Conservation (phyloP, 768 basidiomycete genomes). For the Phaeotremella skinneri region DNA sequence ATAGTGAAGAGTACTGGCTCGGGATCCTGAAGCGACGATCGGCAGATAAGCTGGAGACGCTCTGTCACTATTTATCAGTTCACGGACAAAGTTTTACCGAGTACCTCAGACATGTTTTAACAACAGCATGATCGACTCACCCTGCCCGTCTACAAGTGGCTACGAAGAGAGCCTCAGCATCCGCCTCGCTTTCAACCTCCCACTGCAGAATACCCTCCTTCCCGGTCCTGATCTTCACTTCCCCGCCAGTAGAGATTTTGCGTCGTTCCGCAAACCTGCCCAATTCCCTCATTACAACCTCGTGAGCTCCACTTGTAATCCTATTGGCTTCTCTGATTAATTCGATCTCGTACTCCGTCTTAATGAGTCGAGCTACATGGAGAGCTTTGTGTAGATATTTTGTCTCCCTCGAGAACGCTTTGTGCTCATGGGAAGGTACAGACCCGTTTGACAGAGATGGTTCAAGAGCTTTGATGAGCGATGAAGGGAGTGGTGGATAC, state of each 20-base stretch:
- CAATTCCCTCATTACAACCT: constrained; percentile 85
- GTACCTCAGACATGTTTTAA: not conserved
- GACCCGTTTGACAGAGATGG: constrained; percentile 56
- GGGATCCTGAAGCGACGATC: constrained; percentile 80
- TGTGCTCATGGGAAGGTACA: constrained; percentile 50
- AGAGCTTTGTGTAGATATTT: constrained; percentile 71
- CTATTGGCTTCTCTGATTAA: constrained; percentile 74
- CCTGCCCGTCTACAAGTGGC: constrained; percentile 85
- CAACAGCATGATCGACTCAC: constrained; percentile 57
- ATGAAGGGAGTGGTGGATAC: constrained; percentile 37
- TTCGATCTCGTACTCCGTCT: constrained; percentile 70
- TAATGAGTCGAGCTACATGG: constrained; percentile 75
- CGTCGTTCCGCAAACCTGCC: constrained; percentile 57
- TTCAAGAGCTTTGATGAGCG: constrained; percentile 8
- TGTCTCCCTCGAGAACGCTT: constrained; percentile 57
- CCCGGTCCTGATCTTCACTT: constrained; percentile 23
- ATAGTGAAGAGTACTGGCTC: constrained; percentile 89
- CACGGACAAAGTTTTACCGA: not conserved
- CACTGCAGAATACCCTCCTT: constrained; percentile 60
- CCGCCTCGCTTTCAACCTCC: constrained; percentile 86
- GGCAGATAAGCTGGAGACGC: constrained; percentile 87
- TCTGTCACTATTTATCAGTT: constrained; percentile 53
- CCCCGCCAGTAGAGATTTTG: constrained; percentile 52
- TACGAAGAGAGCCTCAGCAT: constrained; percentile 90
- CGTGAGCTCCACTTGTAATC: constrained; percentile 86